These are phyloP conservation scores for Talaromyces sp. DNA, from an alignment of 2,329 filamentous ascomycete species.

Conservation along the genomic window DNA sequence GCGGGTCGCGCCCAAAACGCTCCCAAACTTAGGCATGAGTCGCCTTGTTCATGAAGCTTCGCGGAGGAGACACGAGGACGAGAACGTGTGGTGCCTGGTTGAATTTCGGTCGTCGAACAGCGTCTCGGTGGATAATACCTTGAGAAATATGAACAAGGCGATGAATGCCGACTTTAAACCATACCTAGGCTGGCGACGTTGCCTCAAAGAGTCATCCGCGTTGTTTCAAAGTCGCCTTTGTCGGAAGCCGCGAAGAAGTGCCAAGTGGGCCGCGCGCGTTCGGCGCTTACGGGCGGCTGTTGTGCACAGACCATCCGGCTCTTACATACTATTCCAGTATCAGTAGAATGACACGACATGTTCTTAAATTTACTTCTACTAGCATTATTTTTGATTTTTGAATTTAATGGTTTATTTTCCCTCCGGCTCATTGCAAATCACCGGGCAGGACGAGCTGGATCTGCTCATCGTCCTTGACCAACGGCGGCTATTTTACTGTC, in stretches of 20 bases:
- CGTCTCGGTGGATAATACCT: neutral
- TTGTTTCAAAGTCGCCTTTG: neutral
- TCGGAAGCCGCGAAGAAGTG: neutral
- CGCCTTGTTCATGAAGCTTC: slow-evolving; percentile 7
- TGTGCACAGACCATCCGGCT: neutral
- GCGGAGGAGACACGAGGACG: slow-evolving; percentile 5
- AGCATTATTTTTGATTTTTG: neutral
- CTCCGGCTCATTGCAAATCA: neutral
- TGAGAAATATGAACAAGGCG: neutral
- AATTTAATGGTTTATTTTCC: neutral
- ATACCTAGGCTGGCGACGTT: neutral
- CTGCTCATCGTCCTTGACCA: neutral
- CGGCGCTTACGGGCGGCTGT: neutral
- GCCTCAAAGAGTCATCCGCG: neutral
- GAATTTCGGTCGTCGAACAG: neutral
- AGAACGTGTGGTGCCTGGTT: neutral
- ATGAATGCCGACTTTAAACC: neutral
- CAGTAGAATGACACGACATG: too few species aligned
- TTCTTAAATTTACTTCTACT: neutral
- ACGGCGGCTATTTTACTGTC: neutral
- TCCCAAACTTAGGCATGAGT: slow-evolving; percentile 13
- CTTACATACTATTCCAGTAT: neutral
- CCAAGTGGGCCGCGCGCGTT: neutral
- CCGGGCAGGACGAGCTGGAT: neutral
- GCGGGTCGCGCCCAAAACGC: slow-evolving; percentile 11